Base-by-base conservation (phyloP, 192 early-diverging fungal genomes). In the Linderina pennispora region DNA sequence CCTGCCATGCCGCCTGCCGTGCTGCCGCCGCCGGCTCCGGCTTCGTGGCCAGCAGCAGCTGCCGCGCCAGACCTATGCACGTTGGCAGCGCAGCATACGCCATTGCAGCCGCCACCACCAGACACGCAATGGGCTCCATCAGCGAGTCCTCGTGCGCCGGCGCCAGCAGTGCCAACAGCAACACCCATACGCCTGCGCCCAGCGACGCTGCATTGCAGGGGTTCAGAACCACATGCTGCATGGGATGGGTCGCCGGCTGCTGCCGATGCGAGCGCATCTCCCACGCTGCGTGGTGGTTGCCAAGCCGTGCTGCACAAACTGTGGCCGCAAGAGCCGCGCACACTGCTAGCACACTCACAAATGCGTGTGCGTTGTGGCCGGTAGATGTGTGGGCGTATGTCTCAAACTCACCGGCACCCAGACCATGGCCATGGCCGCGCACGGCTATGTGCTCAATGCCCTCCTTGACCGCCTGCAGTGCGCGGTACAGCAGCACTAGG, bases 401-500 rank as follows among this genome's bases (percentile, higher is more conserved):
- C 38, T 62, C 65, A 41, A 69, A 62, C 58, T 69, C 65, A 8
- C 35, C 45, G 8, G 37, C 45, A 8, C 56, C 28, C 17, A 36
- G 13, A 2, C 40, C 32, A 43, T 61, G 57, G 31, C 51, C 52
- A 8, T 61, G 58, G 39, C 65, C 48, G 28, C 46, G 50, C 4
- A 44, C 53, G 17, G 41, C 44, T 0, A 70, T 26, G 43, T 70
- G 59, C 55, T 70, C 66, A 24, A 55, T 24, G 6, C 66, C 66
- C 23, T 70, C 66, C 44, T 58, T 62, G 13, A 70, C 43, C 22
- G 66, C 55, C 43, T 70, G 66, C 25, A 62, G 43, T 9, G 36
- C 55, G 19, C 66, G 47, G 22, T 62, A 70, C 34, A 70, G 37
- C 21, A 70, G 36, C 4, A 39, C 50, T 14, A 70, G 40, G 39